Evolutionary conservation across 805 yeast genomes (phyloP).

Genomic region (Ogataea nitratoaversa): DNA sequence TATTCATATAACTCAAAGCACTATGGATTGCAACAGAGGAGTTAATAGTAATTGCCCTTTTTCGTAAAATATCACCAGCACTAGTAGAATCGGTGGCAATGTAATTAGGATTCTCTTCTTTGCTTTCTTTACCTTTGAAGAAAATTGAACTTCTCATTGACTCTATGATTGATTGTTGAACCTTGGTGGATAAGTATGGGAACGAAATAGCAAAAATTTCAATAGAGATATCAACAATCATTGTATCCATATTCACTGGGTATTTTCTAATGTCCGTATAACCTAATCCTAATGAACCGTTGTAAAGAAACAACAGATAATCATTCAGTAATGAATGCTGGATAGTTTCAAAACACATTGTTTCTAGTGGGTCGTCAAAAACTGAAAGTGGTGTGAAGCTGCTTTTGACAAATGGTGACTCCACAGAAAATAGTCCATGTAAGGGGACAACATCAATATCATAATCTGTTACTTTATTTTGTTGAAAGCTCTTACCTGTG

Average conservation of each 20-base stretch:
- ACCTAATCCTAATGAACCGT: slow-evolving; percentile 23
- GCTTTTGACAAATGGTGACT: slow-evolving; percentile 29
- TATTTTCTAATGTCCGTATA: slow-evolving; percentile 33
- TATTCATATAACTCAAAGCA: slow-evolving; percentile 30
- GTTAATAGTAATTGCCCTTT: slow-evolving; percentile 55
- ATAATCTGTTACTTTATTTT: slow-evolving; percentile 6
- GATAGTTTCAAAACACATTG: slow-evolving; percentile 32
- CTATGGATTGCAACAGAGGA: slow-evolving; percentile 62
- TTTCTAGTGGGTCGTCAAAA: slow-evolving; percentile 35
- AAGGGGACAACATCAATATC: slow-evolving; percentile 25
- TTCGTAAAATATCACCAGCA: slow-evolving; percentile 20
- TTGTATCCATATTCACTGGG: slow-evolving; percentile 43
- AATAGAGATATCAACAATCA: slow-evolving; percentile 72
- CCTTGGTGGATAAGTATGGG: slow-evolving; percentile 66
- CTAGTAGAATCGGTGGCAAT: slow-evolving; percentile 10
- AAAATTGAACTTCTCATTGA: slow-evolving; percentile 58
- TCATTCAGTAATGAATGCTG: slow-evolving; percentile 40
- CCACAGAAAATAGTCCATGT: slow-evolving; percentile 28
- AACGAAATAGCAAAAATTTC: slow-evolving; percentile 70
- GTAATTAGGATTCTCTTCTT: slow-evolving; percentile 7
- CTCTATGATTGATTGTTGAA: slow-evolving; percentile 86
- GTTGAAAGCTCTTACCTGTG: slow-evolving; percentile 1
- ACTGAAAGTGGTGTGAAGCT: slow-evolving; percentile 19
- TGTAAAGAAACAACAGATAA: slow-evolving; percentile 31
- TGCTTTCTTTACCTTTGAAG: slow-evolving; percentile 31